These are phyloP conservation scores for Begonia loranthoides DNA, from an alignment of 306 rosid genomes.

Conservation along the genomic window DNA sequence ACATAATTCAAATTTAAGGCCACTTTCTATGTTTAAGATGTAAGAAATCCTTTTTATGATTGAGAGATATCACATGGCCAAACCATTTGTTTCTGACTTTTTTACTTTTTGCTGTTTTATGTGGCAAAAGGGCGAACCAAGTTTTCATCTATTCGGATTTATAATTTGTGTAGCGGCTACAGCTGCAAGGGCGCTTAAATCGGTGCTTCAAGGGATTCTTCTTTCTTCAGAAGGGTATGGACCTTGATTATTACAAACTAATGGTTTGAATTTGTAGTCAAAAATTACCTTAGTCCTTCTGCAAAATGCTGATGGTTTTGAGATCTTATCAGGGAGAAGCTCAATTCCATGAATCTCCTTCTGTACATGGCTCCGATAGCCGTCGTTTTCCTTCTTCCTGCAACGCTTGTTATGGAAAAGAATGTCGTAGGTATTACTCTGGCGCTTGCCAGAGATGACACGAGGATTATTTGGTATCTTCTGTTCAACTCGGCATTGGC, in stretches of 20 bases:
- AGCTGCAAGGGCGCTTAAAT: constrained; percentile 16
- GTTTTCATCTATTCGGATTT: constrained; percentile 16
- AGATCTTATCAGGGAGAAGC: constrained; percentile 10
- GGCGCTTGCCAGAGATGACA: constrained; percentile 16
- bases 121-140: constrained; percentile 15
- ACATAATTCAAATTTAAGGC: too few relatives aligned
- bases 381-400: constrained; percentile 17
- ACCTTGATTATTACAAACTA: not conserved
- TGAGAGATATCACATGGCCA: not conserved
- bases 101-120: not conserved
- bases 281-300: not conserved
- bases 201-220: constrained; percentile 15
- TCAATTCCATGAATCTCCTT: constrained; percentile 18
- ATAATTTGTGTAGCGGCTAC: constrained; percentile 14
- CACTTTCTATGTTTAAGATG: too few relatives aligned
- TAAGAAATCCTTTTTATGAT: not conserved
- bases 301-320: not conserved
- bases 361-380: constrained; percentile 17
- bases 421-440: constrained; percentile 13
- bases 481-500: constrained; percentile 16
- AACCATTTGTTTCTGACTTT: not conserved
- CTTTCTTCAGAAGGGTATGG: constrained; percentile 15
- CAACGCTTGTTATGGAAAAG: constrained; percentile 16
- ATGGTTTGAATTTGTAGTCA: not conserved
- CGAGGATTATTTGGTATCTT: constrained; percentile 16